Conservation (phyloP, 768 basidiomycete genomes). For the Xerocomellus intermedius region DNA sequence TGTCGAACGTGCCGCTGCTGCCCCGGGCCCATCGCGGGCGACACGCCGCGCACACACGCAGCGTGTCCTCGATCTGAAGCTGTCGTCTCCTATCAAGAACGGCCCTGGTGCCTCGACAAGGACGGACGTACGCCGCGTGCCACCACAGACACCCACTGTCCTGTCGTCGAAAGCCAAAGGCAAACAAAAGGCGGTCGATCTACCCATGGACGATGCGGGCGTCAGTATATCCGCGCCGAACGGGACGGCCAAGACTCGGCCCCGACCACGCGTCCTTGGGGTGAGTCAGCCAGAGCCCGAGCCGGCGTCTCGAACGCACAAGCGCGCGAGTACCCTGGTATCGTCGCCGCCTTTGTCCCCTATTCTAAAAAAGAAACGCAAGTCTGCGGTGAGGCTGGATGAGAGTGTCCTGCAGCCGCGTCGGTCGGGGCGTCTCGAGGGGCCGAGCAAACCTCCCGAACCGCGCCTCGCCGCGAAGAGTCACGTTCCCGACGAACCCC, state of each 20-base stretch:
- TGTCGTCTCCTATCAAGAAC: constrained; percentile 21
- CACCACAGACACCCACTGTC: not conserved
- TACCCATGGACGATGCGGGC: constrained; percentile 6
- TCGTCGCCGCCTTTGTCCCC: constrained; percentile 22
- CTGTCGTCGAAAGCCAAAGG: constrained; percentile 32
- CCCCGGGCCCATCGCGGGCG: constrained; percentile 50
- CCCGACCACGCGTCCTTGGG: constrained; percentile 5
- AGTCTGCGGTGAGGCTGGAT: constrained; percentile 7
- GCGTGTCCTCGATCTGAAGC: constrained; percentile 45
- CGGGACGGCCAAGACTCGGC: constrained; percentile 9
- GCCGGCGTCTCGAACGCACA: constrained; percentile 16
- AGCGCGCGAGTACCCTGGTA: constrained; percentile 26
- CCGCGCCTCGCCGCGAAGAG: not conserved
- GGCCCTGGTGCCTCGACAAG: constrained; percentile 8
- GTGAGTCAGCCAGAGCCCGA: constrained; percentile 3
- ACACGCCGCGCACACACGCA: constrained; percentile 61
- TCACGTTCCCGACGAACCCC: not conserved
- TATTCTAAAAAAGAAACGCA: constrained; percentile 27
- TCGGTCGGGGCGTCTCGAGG: constrained; percentile 22
- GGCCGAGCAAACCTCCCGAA: constrained; percentile 12
- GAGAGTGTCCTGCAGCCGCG: constrained; percentile 12
- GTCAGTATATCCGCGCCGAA: constrained; percentile 13
- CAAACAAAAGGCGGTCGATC: constrained; percentile 31
- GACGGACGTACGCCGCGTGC: constrained; percentile 9
- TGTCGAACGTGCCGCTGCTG: constrained; percentile 42